Conservation (phyloP, 352 stramenopile genomes). For the Phytophthora gonapodyides region DNA sequence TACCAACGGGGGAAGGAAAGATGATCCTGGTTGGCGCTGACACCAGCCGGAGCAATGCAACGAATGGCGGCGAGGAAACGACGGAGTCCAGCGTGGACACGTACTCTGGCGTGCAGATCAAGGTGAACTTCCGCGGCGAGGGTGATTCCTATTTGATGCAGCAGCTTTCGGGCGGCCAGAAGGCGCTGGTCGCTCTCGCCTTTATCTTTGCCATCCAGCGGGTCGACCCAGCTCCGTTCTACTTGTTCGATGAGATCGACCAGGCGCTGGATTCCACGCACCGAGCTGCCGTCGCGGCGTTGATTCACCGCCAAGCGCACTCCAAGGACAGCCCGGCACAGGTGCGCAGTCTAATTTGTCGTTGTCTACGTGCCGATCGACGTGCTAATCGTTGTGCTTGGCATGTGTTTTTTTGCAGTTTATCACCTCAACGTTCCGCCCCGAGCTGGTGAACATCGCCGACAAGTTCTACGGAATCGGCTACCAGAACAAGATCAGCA, state of each 20-base stretch:
- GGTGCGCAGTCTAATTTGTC: conserved; percentile 40
- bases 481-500: conserved; percentile 99
- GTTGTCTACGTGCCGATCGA: background rate
- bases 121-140: conserved; percentile 96
- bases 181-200: conserved; percentile 98
- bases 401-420: conserved; percentile 52
- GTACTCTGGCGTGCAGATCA: conserved; percentile 98
- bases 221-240: conserved; percentile 99
- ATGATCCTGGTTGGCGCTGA: conserved; percentile 96
- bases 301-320: conserved; percentile 97
- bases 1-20: conserved; percentile 96
- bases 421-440: conserved; percentile 99
- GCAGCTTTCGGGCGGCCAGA: conserved; percentile 99
- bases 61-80: conserved; percentile 23
- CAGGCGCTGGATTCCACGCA: conserved; percentile 99
- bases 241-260: conserved; percentile 99
- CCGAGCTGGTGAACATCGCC: conserved; percentile 97
- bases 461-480: conserved; percentile 98
- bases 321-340: conserved; percentile 96
- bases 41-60: conserved; percentile 20
- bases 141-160: conserved; percentile 98
- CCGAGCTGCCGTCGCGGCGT: conserved; percentile 93
- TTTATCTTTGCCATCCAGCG: conserved; percentile 99
- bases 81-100: conserved; percentile 79
- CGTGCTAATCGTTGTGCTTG: conserved; percentile 15